Percentiles rank a stretch among this genome's conserved stretches.
These are phyloP conservation scores for Botrytis galanthina DNA, from an alignment of 2,329 filamentous ascomycete genomes.

Conservation along the genomic window DNA sequence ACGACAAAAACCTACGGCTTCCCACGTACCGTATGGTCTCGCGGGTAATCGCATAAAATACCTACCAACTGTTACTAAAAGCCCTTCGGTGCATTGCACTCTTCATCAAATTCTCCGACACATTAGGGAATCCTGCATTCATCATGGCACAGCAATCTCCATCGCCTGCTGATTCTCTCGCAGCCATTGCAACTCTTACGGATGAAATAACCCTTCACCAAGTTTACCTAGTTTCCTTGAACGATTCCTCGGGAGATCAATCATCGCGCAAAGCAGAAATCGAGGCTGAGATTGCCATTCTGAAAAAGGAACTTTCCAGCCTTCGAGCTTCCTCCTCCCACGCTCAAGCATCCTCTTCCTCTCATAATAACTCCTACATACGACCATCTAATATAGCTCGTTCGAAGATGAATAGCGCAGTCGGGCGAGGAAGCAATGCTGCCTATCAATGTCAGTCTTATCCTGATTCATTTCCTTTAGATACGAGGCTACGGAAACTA, in stretches of 20 bases:
- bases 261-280: slow-evolving; percentile 19
- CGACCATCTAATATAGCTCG: background rate
- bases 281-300: background rate
- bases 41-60: slow-evolving; percentile 11
- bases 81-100: background rate
- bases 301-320: background rate
- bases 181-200: slow-evolving; percentile 36
- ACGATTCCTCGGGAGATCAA: slow-evolving; percentile 29
- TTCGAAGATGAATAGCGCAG: slow-evolving; percentile 1
- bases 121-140: background rate
- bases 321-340: background rate
- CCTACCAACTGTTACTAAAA: slow-evolving; percentile 3
- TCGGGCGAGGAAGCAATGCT: background rate
- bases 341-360: background rate
- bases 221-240: slow-evolving; percentile 46
- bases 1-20: slow-evolving; percentile 11
- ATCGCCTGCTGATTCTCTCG: background rate
- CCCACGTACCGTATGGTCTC: slow-evolving; percentile 1
- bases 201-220: slow-evolving; percentile 46
- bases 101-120: background rate
- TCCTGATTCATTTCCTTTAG: background rate
- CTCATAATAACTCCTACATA: background rate
- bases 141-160: slow-evolving; percentile 18
- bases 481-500: background rate
- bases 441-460: slow-evolving; percentile 13